Conservation (phyloP, 495 filamentous ascomycete species). For the Penicillium canescens region DNA sequence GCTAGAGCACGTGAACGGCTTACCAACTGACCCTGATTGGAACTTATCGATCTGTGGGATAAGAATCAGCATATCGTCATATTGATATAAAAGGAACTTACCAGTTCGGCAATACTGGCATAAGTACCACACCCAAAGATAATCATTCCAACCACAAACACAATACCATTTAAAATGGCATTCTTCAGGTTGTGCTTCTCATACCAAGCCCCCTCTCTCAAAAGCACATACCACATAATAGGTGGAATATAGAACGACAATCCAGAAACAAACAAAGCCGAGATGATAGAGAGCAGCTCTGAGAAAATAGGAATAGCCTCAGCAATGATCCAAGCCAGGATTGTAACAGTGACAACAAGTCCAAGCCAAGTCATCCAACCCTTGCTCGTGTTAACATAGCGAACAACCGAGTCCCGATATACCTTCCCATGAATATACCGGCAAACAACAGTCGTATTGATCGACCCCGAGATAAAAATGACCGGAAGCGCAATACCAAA, state of each 20-base stretch:
- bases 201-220: slow-evolving; percentile 37
- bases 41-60: background rate
- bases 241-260: slow-evolving; percentile 66
- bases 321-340: slow-evolving; percentile 64
- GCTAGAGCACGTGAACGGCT: slow-evolving; percentile 4
- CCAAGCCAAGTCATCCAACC: slow-evolving; percentile 57
- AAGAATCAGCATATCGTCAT: background rate
- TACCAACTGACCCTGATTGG: slow-evolving; percentile 1
- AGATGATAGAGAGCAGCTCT: slow-evolving; percentile 56
- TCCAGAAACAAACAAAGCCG: slow-evolving; percentile 61
- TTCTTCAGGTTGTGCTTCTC: slow-evolving; percentile 13
- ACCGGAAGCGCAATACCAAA: slow-evolving; percentile 73
- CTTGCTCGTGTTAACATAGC: slow-evolving; percentile 56
- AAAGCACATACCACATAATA: slow-evolving; percentile 60
- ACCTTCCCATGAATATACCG: slow-evolving; percentile 63
- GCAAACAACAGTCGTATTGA: slow-evolving; percentile 57
- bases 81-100: slow-evolving; percentile 14
- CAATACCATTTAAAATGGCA: slow-evolving; percentile 5
- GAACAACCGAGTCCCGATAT: slow-evolving; percentile 48
- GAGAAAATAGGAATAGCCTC: slow-evolving; percentile 68
- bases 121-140: slow-evolving; percentile 57
- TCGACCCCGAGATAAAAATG: slow-evolving; percentile 64
- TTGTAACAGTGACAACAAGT: slow-evolving; percentile 51
- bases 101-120: slow-evolving; percentile 33
- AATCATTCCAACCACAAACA: slow-evolving; percentile 33